Base-by-base conservation (phyloP, 225 moss, liverwort and hornwort species). In the Marchantia paleacea region DNA sequence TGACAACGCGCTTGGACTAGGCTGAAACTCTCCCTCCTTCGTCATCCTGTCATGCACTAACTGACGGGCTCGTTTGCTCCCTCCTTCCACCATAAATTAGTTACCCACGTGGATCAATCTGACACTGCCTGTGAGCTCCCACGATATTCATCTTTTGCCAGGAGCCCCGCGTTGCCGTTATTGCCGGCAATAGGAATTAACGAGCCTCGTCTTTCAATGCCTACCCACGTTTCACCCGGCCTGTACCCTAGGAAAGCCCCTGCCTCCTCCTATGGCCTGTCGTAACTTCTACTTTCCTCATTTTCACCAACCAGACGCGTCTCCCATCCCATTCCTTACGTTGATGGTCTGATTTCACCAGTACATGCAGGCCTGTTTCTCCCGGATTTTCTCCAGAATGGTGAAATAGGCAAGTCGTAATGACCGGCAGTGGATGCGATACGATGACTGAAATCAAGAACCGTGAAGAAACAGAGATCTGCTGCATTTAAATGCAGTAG, bases 1-100 rank as follows among this genome's bases (percentile, higher is more conserved):
- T 75, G 75, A 75, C 75, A 75, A 75, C 75, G 75, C 75, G 75
- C 75, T 75, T 75, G 75, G 55, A 14, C 66, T 26, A 26, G 9
- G 66, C 18, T 22, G 10, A 7, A 66, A 10, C 10, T 10, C 22
- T 19, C 20, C 48, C 20, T 71, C 48, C 39, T 39, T 50, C 28
- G 14, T 52, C 75, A 75, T 75, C 75, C 54, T 75, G 75, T 53
- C 75, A 75, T 75, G 75, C 75, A 75, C 53, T 75, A 55, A 26
- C 75, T 55, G 75, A 75, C 75, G 14, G 71, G 22, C 48, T 39
- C 31, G 48, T 12, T 8, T 13, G 51, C 53, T 75, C 29, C 26
- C 26, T 66, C 26, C 66, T 66, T 66, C 66, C 8, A 29, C 66
- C 51, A 28, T 29, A 71, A 71, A 71, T 50, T 31, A 49, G 54